phyloP scores from a whole-genome alignment of 305 asterid genomes.

The Nicotiana rustica region DNA sequence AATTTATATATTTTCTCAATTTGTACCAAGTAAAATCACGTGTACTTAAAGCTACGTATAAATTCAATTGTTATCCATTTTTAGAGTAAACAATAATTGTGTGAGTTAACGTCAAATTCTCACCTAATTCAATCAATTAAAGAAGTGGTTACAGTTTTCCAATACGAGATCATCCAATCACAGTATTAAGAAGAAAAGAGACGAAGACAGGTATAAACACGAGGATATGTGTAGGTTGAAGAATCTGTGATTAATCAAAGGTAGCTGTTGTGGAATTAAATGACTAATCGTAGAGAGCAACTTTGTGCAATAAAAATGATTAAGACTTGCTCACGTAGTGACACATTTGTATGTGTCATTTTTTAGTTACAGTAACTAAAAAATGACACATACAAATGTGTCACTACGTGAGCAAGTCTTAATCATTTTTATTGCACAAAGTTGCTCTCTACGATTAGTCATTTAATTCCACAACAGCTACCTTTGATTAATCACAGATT shows the following conservation, averaged over 20 bases:
- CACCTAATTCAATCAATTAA: background rate
- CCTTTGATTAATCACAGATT: background rate
- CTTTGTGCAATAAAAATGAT: background rate
- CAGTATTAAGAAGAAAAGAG: background rate
- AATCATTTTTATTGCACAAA: background rate
- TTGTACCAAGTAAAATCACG: too few relatives aligned
- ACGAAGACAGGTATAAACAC: background rate
- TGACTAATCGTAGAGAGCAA: background rate
- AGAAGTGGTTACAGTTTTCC: background rate
- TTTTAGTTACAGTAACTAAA: background rate
- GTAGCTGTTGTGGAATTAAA: background rate
- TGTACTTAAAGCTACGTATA: too few relatives aligned
- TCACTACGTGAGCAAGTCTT: background rate
- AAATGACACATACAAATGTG: background rate
- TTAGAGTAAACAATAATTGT: background rate
- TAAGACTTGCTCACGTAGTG: background rate
- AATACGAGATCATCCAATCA: background rate
- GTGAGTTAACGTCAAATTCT: background rate
- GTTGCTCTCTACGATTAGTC: background rate
- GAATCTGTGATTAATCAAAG: background rate
- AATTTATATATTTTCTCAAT: too few relatives aligned
- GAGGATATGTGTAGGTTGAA: background rate
- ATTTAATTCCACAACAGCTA: background rate
- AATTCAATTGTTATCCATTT: background rate
- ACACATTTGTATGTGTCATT: background rate